phyloP scores from a whole-genome alignment of 768 basidiomycete genomes.

The Tylopilus vinaceipallidus region DNA sequence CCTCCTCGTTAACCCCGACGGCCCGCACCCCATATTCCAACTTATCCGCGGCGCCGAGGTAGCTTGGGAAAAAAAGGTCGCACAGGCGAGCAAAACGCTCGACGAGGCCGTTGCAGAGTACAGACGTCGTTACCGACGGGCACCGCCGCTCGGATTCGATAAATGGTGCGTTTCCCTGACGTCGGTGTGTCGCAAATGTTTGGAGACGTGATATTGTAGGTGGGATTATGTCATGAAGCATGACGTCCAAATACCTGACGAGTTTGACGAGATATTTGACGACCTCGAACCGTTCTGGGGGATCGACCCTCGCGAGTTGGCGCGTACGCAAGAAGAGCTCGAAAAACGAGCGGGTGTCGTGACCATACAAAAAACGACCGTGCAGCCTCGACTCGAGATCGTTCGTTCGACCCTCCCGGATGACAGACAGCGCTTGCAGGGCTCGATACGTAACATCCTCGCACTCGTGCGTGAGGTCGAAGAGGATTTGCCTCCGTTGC shows the following conservation, averaged over 20 bases:
- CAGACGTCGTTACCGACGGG: constrained; percentile 31
- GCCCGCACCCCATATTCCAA: constrained; percentile 43
- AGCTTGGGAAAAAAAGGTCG: constrained; percentile 37
- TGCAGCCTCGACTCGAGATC: constrained; percentile 9
- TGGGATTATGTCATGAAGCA: constrained; percentile 42
- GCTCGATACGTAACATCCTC: constrained; percentile 15
- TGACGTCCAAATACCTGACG: constrained; percentile 41
- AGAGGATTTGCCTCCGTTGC: constrained; percentile 31
- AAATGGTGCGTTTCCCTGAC: constrained; percentile 37
- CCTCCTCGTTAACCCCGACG: constrained; percentile 34
- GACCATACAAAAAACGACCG: constrained; percentile 25
- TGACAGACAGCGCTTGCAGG: constrained; percentile 1
- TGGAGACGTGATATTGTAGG: constrained; percentile 24
- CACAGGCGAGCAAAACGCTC: constrained; percentile 37
- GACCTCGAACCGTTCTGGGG: constrained; percentile 40
- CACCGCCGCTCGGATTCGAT: constrained; percentile 42
- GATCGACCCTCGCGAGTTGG: constrained; percentile 31
- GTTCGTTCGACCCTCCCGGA: constrained; percentile 12
- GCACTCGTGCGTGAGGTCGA: constrained; percentile 27
- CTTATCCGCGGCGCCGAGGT: constrained; percentile 37
- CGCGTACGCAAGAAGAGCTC: constrained; percentile 14
- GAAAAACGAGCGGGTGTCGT: constrained; percentile 15
- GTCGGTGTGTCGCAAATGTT: too few relatives aligned
- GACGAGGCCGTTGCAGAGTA: constrained; percentile 40
- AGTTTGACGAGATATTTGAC: constrained; percentile 44